A percentile compares a stretch with the other conserved stretches of the same genome.
Evolutionary conservation across 1,284 basidiomycete species (phyloP).

Genomic region (Rhodofomes roseus): DNA sequence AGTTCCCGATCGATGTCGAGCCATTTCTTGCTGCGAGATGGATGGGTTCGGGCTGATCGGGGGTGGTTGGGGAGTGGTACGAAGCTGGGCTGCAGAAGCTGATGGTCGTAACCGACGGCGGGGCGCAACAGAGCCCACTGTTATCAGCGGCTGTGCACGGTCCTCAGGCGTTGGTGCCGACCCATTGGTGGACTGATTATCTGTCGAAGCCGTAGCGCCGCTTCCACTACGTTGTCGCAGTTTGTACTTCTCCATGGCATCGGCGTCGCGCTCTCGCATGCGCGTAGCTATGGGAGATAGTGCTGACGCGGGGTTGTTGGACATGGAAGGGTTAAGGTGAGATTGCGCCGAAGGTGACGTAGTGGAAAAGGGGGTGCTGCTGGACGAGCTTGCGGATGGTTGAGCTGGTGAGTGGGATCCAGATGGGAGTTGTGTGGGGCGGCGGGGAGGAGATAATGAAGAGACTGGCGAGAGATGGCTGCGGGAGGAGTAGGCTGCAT

Average conservation of each 20-base stretch:
- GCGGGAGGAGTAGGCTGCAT: constrained; percentile 28
- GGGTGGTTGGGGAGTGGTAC: constrained; percentile 40
- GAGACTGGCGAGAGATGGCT: constrained; percentile 36
- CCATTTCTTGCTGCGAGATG: constrained; percentile 39
- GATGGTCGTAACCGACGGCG: constrained; percentile 64
- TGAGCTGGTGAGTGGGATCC: constrained; percentile 49
- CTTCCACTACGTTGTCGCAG: constrained; percentile 76
- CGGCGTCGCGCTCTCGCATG: constrained; percentile 76
- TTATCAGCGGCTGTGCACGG: constrained; percentile 41
- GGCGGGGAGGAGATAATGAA: constrained; percentile 27
- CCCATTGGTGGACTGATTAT: constrained; percentile 59
- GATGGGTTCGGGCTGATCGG: constrained; percentile 26
- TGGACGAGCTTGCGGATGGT: constrained; percentile 42
- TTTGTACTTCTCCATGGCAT: constrained; percentile 81
- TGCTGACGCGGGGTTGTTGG: constrained; percentile 41
- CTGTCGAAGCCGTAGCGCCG: constrained; percentile 64
- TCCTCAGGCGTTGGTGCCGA: constrained; percentile 50
- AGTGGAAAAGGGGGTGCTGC: constrained; percentile 42
- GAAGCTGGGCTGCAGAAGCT: constrained; percentile 70
- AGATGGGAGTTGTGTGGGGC: constrained; percentile 29
- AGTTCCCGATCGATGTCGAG: constrained; percentile 64
- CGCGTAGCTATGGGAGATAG: constrained; percentile 72
- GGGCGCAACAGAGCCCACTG: constrained; percentile 54
- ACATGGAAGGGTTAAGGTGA: constrained; percentile 26
- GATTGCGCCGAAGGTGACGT: constrained; percentile 41